A percentile compares a stretch with the other conserved stretches of the same genome.
Evolutionary conservation across 2,329 filamentous ascomycete species (phyloP).

Genomic region (Whalleya microplaca): DNA sequence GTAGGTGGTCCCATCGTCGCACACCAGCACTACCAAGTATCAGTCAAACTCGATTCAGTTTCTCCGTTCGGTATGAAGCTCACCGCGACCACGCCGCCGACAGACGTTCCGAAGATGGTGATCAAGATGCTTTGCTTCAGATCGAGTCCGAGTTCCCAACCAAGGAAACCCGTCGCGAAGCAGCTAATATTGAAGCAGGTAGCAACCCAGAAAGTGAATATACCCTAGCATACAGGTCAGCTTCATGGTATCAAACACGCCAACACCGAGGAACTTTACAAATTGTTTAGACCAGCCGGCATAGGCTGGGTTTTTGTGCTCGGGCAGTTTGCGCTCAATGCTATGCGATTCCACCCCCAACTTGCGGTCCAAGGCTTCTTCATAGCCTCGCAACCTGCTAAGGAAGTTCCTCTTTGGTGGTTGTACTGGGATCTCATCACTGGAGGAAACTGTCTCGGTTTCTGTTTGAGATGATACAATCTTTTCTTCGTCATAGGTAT

Average conservation of each 20-base stretch:
- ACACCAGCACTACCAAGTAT: conserved; percentile 42
- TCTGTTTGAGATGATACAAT: conserved; percentile 1
- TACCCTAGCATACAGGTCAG: conserved; percentile 37
- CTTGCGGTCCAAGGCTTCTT: conserved; percentile 48
- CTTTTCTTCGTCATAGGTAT: conserved; percentile 13
- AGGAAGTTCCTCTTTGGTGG: conserved; percentile 36
- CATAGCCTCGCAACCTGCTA: conserved; percentile 44
- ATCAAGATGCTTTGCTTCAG: conserved; percentile 50
- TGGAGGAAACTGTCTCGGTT: conserved; percentile 14
- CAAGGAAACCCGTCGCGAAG: conserved; percentile 55
- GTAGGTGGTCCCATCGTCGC: conserved; percentile 55
- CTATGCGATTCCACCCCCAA: conserved; percentile 53
- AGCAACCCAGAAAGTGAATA: conserved; percentile 56
- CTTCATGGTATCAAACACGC: not conserved
- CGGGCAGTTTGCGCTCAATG: conserved; percentile 48
- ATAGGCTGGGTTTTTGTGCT: conserved; percentile 43
- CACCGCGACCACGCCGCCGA: conserved; percentile 46
- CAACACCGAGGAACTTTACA: conserved; percentile 11
- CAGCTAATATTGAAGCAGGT: conserved; percentile 54
- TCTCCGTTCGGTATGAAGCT: not conserved
- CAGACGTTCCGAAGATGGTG: conserved; percentile 48
- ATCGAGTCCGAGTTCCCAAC: conserved; percentile 51
- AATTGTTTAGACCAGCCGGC: conserved; percentile 44
- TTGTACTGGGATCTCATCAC: conserved; percentile 11
- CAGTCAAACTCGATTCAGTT: not conserved